Conservation (phyloP, 2,329 filamentous ascomycete species). For the Macrophomina pseudophaseolina region DNA sequence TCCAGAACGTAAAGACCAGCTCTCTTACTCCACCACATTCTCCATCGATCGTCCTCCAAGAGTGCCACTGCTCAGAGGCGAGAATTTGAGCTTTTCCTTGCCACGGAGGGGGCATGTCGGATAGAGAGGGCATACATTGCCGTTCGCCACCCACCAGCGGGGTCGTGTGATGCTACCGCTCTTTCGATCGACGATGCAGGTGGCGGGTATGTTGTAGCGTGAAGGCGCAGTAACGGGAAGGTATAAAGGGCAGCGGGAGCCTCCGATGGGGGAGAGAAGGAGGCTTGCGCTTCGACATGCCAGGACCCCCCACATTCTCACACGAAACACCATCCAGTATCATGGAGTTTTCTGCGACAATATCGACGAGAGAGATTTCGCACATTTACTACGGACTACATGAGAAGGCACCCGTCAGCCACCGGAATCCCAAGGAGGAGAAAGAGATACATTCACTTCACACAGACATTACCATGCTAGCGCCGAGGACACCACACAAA, state of each 20-base stretch:
- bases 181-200: constrained; percentile 13
- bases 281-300: not conserved
- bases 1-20: not conserved
- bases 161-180: constrained; percentile 8
- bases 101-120: not conserved
- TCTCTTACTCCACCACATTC: constrained; percentile 9
- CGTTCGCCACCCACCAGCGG: constrained; percentile 1
- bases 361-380: not conserved
- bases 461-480: too few relatives aligned
- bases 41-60: constrained; percentile 11
- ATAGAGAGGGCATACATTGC: not conserved
- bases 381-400: not conserved
- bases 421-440: not conserved
- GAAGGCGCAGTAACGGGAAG: not conserved
- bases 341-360: not conserved
- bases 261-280: not conserved
- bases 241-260: not conserved
- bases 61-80: not conserved
- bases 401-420: not conserved
- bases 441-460: not conserved
- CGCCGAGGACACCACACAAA: too few relatives aligned
- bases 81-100: not conserved
- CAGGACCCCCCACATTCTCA: not conserved
- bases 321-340: not conserved
- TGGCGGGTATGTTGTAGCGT: not conserved